phyloP scores from a whole-genome alignment of 768 basidiomycete genomes.

The Xerocomellus amylosporus region DNA sequence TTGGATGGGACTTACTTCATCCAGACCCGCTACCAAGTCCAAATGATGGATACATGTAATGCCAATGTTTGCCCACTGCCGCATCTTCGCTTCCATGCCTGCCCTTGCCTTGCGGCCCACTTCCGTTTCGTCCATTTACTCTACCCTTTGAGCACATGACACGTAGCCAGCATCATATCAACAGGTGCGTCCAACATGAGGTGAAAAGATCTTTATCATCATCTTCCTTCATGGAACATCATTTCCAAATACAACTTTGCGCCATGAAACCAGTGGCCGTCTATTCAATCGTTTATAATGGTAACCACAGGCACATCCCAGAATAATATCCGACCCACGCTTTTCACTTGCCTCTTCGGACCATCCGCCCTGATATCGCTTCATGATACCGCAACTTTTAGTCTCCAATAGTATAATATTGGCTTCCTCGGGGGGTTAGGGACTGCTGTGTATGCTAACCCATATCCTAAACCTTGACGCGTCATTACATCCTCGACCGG shows the following conservation, averaged over 20 bases:
- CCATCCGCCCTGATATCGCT: constrained; percentile 12
- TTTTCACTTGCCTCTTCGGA: constrained; percentile 20
- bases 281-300: constrained; percentile 28
- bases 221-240: constrained; percentile 17
- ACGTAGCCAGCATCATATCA: constrained; percentile 27
- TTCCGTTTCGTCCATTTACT: constrained; percentile 24
- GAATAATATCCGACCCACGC: constrained; percentile 33
- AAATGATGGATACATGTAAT: constrained; percentile 12
- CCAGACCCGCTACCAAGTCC: constrained; percentile 7
- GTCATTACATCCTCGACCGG: constrained; percentile 12
- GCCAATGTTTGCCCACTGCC: constrained; percentile 16
- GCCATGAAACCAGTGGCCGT: constrained; percentile 25
- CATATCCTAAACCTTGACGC: constrained; percentile 13
- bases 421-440: constrained; percentile 16
- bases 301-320: constrained; percentile 25
- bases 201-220: constrained; percentile 31
- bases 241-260: constrained; percentile 24
- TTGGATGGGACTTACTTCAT: constrained; percentile 11
- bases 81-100: constrained; percentile 24
- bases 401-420: constrained; percentile 8
- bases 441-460: constrained; percentile 8
- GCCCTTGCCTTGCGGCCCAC: constrained; percentile 22
- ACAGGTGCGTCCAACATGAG: constrained; percentile 33
- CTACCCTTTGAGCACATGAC: constrained; percentile 28
- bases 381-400: constrained; percentile 27